A percentile compares a stretch with the other conserved stretches of the same genome.
These are phyloP conservation scores for Metarhizium album DNA, from an alignment of 2,329 filamentous ascomycete genomes.

Conservation along the genomic window DNA sequence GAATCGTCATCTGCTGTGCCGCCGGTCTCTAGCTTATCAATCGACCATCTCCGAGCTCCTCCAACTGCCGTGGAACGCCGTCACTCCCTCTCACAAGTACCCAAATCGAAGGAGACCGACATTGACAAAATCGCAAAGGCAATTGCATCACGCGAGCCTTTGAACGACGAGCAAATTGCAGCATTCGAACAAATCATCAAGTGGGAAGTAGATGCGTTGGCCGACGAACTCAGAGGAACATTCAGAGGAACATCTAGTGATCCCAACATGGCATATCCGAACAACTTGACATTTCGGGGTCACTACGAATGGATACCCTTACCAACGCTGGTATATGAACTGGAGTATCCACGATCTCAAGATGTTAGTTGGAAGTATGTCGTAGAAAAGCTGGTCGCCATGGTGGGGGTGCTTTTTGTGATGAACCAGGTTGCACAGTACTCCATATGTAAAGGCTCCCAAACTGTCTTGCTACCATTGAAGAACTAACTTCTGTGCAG, in stretches of 20 bases:
- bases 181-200: conserved; percentile 56
- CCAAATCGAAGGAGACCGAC: conserved; percentile 33
- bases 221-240: conserved; percentile 55
- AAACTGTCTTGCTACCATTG: too few species aligned
- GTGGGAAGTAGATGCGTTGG: conserved; percentile 53
- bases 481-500: conserved; percentile 14
- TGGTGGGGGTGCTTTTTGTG: conserved; percentile 61
- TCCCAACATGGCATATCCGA: conserved; percentile 46
- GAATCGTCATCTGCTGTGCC: conserved; percentile 32
- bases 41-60: conserved; percentile 30
- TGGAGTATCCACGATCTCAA: conserved; percentile 61
- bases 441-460: conserved; percentile 45
- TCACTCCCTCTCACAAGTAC: conserved; percentile 24
- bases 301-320: conserved; percentile 65
- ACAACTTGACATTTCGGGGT: conserved; percentile 54
- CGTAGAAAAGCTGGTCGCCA: conserved; percentile 58
- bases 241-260: conserved; percentile 50
- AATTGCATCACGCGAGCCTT: conserved; percentile 48
- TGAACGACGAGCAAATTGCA: conserved; percentile 51
- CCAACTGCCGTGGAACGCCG: conserved; percentile 34
- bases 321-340: conserved; percentile 69
- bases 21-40: conserved; percentile 29
- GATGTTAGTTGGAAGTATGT: conserved; percentile 66
- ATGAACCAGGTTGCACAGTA: conserved; percentile 72
- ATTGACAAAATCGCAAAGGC: conserved; percentile 50